phyloP scores from a whole-genome alignment of 495 filamentous ascomycete species.

The Pyrenula massariospora region DNA sequence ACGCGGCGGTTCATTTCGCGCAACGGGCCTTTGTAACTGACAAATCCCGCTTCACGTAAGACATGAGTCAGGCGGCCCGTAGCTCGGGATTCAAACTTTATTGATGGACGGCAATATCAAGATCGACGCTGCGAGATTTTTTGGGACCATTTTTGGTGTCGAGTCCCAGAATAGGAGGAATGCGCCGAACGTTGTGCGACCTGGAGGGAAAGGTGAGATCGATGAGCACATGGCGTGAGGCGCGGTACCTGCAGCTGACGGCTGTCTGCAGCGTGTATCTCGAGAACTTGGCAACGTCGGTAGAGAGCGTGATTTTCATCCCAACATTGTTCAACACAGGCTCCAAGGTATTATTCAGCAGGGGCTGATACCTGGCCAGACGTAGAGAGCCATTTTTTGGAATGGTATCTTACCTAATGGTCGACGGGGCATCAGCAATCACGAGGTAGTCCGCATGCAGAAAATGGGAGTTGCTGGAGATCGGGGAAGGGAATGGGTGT shows the following conservation, averaged over 20 bases:
- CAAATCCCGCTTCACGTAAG: not conserved
- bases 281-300: too few species aligned
- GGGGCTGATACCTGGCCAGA: not conserved
- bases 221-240: not conserved
- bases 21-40: too few species aligned
- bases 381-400: too few species aligned
- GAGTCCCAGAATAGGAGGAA: not conserved
- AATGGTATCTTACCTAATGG: not conserved
- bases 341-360: not conserved
- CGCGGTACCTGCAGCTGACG: not conserved
- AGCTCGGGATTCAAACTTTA: not conserved
- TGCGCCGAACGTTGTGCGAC: constrained; percentile 57
- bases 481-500: too few species aligned
- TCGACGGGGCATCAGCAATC: too few species aligned
- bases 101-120: not conserved
- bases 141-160: too few species aligned
- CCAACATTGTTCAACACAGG: too few species aligned
- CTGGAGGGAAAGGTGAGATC: not conserved
- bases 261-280: too few species aligned
- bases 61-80: not conserved
- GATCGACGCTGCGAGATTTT: not conserved
- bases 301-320: too few species aligned
- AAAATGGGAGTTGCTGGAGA: too few species aligned
- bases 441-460: too few species aligned
- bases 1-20: too few species aligned